Percentiles rank a stretch among this genome's conserved stretches.
Conservation (phyloP, 169 alveolate species). For the Plasmodium cynomolgi region DNA sequence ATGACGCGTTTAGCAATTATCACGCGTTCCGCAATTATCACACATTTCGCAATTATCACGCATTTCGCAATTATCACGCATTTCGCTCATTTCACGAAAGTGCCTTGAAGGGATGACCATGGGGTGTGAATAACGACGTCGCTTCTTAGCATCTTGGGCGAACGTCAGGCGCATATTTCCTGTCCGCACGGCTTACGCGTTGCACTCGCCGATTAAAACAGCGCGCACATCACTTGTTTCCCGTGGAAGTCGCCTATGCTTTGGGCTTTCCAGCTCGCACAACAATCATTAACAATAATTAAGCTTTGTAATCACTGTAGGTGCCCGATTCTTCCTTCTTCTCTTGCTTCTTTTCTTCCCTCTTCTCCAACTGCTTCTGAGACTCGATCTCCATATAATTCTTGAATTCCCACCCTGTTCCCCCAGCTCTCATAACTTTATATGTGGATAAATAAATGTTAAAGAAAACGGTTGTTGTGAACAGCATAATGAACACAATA, state of each 20-base stretch:
- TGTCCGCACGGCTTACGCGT: background rate
- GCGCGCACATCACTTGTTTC: background rate
- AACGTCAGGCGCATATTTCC: background rate
- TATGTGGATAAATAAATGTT: conserved; percentile 23
- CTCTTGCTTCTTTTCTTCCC: background rate
- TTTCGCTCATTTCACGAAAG: background rate
- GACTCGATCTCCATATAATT: conserved; percentile 22
- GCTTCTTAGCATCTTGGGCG: background rate
- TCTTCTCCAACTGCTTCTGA: background rate
- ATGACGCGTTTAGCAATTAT: too few relatives aligned
- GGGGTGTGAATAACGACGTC: background rate
- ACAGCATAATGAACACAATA: background rate
- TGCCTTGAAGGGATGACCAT: background rate
- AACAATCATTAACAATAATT: background rate
- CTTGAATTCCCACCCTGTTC: conserved; percentile 70
- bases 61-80: too few relatives aligned
- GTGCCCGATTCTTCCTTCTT: background rate
- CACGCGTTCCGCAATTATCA: too few relatives aligned
- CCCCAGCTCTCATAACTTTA: conserved; percentile 43
- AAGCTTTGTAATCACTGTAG: conserved; percentile 37
- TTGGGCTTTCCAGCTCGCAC: background rate
- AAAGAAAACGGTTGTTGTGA: background rate
- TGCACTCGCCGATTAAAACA: background rate
- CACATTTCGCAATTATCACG: background rate
- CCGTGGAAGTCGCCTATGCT: background rate